These are phyloP conservation scores for Vaccinium vitisidaea DNA, from an alignment of 148 eudicot genomes.

Conservation along the genomic window DNA sequence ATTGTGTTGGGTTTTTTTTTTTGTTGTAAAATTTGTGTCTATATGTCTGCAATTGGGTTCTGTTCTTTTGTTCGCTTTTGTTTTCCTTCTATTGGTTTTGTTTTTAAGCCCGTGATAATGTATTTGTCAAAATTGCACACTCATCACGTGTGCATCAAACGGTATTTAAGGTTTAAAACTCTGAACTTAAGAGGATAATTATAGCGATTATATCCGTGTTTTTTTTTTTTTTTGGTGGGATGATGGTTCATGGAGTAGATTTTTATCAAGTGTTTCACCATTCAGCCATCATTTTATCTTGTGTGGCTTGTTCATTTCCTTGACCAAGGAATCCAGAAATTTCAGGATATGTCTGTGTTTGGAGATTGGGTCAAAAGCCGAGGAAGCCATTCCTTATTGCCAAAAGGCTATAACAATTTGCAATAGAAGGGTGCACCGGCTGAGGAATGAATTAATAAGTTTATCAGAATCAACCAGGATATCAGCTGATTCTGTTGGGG, in stretches of 20 bases:
- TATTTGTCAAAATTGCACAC: too few species aligned
- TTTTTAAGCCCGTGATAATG: too few species aligned
- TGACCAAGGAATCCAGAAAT: constrained; percentile 61
- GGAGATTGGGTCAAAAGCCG: constrained; percentile 73
- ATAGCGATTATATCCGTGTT: neutral
- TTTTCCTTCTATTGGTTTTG: too few species aligned
- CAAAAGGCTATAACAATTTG: constrained; percentile 79
- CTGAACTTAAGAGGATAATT: neutral
- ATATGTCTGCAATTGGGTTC: too few species aligned
- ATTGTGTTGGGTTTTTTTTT: too few species aligned
- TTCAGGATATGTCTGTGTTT: constrained; percentile 87
- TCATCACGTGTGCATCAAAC: too few species aligned
- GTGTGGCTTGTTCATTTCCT: constrained; percentile 28
- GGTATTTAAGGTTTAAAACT: neutral
- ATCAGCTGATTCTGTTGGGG: constrained; percentile 30
- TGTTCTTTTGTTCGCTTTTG: too few species aligned
- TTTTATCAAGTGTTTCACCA: neutral
- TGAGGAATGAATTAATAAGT: constrained; percentile 46
- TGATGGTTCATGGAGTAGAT: neutral
- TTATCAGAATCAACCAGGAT: constrained; percentile 22
- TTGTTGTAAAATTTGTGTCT: too few species aligned
- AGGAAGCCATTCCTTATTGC: constrained; percentile 91
- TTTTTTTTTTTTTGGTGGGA: neutral
- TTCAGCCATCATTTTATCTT: neutral
- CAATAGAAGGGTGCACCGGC: constrained; percentile 70